Evolutionary conservation across 192 early-diverging fungal genomes (phyloP).

Genomic region (Mortierella alpina): DNA sequence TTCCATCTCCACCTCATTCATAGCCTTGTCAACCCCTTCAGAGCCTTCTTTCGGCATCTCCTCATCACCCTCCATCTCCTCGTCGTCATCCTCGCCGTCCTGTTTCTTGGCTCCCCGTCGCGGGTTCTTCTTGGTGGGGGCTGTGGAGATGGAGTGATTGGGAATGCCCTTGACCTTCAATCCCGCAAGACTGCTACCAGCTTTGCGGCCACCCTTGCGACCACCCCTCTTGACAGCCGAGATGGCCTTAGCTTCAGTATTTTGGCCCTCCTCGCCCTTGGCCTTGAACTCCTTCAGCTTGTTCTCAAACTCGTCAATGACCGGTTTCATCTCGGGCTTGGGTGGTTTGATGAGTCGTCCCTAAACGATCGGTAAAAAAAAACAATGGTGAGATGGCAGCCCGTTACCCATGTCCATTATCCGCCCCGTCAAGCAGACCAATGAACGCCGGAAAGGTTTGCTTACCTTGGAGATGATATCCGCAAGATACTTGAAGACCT

Average conservation of each 20-base stretch:
- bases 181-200: slow-evolving; percentile 26
- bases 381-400: background rate
- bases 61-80: background rate
- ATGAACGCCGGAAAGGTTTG: slow-evolving; percentile 10
- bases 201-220: slow-evolving; percentile 32
- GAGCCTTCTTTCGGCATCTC: background rate
- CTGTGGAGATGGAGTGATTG: background rate
- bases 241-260: slow-evolving; percentile 46
- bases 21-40: background rate
- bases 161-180: slow-evolving; percentile 40
- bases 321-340: slow-evolving; percentile 81
- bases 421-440: background rate
- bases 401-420: background rate
- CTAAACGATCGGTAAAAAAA: slow-evolving; percentile 34
- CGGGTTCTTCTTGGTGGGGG: slow-evolving; percentile 2
- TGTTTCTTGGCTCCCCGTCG: slow-evolving; percentile 1
- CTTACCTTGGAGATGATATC: slow-evolving; percentile 90
- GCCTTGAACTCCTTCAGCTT: slow-evolving; percentile 80
- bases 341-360: slow-evolving; percentile 67
- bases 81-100: background rate
- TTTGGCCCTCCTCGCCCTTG: slow-evolving; percentile 56
- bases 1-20: background rate
- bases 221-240: slow-evolving; percentile 44
- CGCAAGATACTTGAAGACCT: slow-evolving; percentile 84
- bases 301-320: slow-evolving; percentile 88